Base-by-base conservation (phyloP, 495 filamentous ascomycete genomes). In the Aspergillus cavernicola region DNA sequence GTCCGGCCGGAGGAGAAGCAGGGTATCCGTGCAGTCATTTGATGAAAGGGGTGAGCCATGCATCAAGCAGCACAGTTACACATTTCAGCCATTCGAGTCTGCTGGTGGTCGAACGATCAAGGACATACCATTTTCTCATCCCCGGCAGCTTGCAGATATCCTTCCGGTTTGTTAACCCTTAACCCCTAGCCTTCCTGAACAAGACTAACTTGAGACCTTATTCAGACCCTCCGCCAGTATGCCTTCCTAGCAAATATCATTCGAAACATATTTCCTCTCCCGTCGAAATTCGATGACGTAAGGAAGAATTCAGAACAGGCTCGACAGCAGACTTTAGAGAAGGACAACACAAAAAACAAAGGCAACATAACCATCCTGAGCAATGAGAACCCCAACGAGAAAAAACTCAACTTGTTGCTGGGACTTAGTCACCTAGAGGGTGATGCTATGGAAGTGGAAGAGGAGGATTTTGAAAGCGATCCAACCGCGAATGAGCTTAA, bases 51-150 rank as follows among this genome's bases (percentile, higher is more conserved):
- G 71, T 11, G 56, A 71, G 24, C 69, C 76, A 22, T 62, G 53
- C 3, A 67, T 66, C 20, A 81, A 77, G 28, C 69, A 60, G 0
- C 91, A 96, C 50, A 63, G 60, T 41, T 90, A 90, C 65, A 83
- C 78, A 0, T 81, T 97, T 36, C 84, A 82, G 53, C 77, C 88
- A 2, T 78, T 86, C 45, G 86, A 89, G 53, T 76, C 81, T 2
- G 83, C 87, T 13, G 85, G 81, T 43, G 87, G 87, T 4, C 76
- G 83, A 31, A 79, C 77, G 2, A 64, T 98, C 20, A 79, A 79
- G 32, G 80, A 88, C 18, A 70, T 97, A 8, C 85, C 88, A 1
- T 96, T 98, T 59, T 82, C 84, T 1, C 93, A 97, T 63, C 93
- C 93, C 2, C 81, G 85, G 44, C 90, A 97, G 61, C 71, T 98